phyloP scores from a whole-genome alignment of 192 early-diverging fungal species.

The Backusella luteola region DNA sequence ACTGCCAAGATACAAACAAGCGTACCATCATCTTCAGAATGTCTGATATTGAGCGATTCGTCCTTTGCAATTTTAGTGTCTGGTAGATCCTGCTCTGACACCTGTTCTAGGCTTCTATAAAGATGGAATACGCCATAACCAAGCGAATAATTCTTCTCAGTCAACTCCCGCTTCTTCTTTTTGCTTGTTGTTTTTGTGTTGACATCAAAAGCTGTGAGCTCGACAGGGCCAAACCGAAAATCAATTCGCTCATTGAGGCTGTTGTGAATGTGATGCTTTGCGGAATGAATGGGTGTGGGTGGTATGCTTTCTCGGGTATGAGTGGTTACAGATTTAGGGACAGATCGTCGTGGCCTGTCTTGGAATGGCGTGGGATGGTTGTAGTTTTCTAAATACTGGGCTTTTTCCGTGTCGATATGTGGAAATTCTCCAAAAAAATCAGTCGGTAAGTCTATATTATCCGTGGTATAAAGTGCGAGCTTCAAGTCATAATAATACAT shows the following conservation, averaged over 20 bases:
- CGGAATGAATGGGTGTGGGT: not conserved
- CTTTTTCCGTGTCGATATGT: not conserved
- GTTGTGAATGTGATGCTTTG: not conserved
- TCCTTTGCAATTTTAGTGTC: not conserved
- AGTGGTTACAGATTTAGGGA: not conserved
- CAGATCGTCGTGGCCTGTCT: not conserved
- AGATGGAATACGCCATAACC: constrained; percentile 63
- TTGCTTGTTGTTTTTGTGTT: constrained; percentile 3
- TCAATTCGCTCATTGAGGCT: not conserved
- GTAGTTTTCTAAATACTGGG: not conserved
- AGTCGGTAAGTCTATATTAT: not conserved
- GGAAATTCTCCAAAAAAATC: constrained; percentile 1
- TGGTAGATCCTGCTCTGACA: constrained; percentile 29
- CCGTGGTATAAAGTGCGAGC: not conserved
- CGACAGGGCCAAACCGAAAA: constrained; percentile 5
- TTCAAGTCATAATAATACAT: constrained; percentile 23
- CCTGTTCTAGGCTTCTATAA: constrained; percentile 56
- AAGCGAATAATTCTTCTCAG: not conserved
- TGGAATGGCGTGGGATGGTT: not conserved
- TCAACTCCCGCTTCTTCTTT: constrained; percentile 11
- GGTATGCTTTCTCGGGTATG: not conserved
- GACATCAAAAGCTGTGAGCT: not conserved
- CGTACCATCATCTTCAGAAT: constrained; percentile 32
- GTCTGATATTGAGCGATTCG: not conserved
- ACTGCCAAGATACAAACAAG: constrained; percentile 80